Base-by-base conservation (phyloP, 2,329 filamentous ascomycete species). In the Colletotrichum sansevieriae region DNA sequence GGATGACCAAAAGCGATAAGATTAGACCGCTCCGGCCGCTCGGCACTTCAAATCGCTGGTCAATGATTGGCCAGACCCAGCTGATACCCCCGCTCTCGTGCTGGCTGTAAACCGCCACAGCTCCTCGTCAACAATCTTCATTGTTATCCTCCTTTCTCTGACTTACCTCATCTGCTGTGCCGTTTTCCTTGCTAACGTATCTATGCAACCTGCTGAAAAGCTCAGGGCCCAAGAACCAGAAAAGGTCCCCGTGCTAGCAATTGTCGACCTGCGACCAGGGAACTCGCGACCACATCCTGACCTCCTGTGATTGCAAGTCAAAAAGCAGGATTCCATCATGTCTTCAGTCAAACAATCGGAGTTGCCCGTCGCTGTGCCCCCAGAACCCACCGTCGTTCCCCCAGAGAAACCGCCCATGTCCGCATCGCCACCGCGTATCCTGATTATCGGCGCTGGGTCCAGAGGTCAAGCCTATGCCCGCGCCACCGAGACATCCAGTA, bases 391-490 rank as follows among this genome's bases (percentile, higher is more conserved):
- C 71, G 71, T 79, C 68, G 69, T 74, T 65, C 75, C 80, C 5
- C 81, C 78, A 4, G 74, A 80, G 10, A 82, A 79, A 52, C 83
- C 83, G 9, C 76, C 80, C 49, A 79, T 82, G 76, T 86, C 87
- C 3, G 76, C 79, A 6, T 80, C 76, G 37, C 85, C 88, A 25
- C 88, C 90, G 3, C 88, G 91, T 58, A 88, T 97, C 74, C 84
- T 97, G 63, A 87, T 97, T 74, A 90, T 97, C 73, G 94, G 94
- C 20, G 94, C 93, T 8, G 94, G 94, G 39, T 93, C 91, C 55
- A 90, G 94, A 41, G 94, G 94, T 13, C 85, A 87, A 59, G 87
- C 89, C 35, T 97, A 97, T 77, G 92, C 91, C 37, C 83, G 85
- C 68, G 91, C 91, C 60, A 89, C 94, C 9, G 79, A 82, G n/a